Evolutionary conservation across 2,329 filamentous ascomycete genomes (phyloP).

Genomic region (Fusarium poae): DNA sequence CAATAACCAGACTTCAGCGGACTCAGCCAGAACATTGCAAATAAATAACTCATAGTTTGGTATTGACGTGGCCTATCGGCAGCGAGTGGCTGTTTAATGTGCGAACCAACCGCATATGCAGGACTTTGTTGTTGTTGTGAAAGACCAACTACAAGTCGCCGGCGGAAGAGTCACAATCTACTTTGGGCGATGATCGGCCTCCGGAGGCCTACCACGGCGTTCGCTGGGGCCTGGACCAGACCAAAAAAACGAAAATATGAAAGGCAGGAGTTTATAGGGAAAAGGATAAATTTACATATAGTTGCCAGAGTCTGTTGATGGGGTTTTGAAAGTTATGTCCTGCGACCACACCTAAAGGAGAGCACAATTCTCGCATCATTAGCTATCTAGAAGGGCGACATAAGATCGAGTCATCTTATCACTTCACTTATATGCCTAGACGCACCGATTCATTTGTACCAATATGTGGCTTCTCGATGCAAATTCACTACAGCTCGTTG

Average conservation of each 20-base stretch:
- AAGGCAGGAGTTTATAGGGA: too few relatives aligned
- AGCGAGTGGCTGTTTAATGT: neutral
- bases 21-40: neutral
- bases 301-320: neutral
- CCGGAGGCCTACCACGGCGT: too few relatives aligned
- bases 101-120: neutral
- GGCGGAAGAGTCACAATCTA: neutral
- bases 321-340: neutral
- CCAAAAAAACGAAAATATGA: too few relatives aligned
- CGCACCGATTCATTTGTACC: rapidly evolving
- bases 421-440: neutral
- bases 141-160: neutral
- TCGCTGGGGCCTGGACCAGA: too few relatives aligned
- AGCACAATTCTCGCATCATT: neutral
- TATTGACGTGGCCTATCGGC: neutral
- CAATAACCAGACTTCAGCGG: too few relatives aligned
- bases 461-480: neutral
- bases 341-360: neutral
- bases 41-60: neutral
- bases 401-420: neutral
- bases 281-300: neutral
- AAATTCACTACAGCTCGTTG: rapidly evolving
- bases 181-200: too few relatives aligned
- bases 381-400: neutral
- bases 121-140: neutral